phyloP scores from a whole-genome alignment of 768 basidiomycete genomes.

The Tulasnella sp. region DNA sequence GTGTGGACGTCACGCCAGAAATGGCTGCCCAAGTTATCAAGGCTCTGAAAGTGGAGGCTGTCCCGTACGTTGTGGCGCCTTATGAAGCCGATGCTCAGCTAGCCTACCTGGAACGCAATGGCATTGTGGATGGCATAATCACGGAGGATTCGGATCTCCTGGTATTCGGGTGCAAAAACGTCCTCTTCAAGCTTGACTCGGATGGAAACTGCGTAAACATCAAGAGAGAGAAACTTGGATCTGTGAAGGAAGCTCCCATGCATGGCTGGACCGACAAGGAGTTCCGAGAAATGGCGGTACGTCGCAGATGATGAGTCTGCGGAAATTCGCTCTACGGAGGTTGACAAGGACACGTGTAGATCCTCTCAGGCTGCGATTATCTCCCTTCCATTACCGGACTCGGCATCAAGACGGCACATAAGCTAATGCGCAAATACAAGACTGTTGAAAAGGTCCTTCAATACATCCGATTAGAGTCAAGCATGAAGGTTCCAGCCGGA shows the following conservation, averaged over 20 bases:
- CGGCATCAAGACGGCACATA: slow-evolving; percentile 88
- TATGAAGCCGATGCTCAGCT: slow-evolving; percentile 99
- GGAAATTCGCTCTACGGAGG: not conserved
- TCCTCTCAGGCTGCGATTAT: slow-evolving; percentile 89
- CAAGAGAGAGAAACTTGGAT: slow-evolving; percentile 32
- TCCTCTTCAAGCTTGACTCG: slow-evolving; percentile 86
- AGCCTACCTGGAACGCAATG: slow-evolving; percentile 76
- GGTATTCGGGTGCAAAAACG: slow-evolving; percentile 89
- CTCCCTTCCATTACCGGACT: slow-evolving; percentile 84
- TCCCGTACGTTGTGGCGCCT: slow-evolving; percentile 87
- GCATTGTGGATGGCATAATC: slow-evolving; percentile 81
- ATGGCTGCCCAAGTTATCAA: slow-evolving; percentile 98
- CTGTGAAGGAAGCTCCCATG: slow-evolving; percentile 59
- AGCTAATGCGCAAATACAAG: slow-evolving; percentile 72
- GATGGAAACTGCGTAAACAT: slow-evolving; percentile 38
- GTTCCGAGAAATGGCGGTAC: slow-evolving; percentile 79
- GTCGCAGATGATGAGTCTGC: slow-evolving; percentile 18
- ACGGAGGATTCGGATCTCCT: slow-evolving; percentile 98
- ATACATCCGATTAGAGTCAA: slow-evolving; percentile 70
- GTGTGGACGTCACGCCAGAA: slow-evolving; percentile 89
- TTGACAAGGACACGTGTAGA: slow-evolving; percentile 29
- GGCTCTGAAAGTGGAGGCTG: slow-evolving; percentile 72
- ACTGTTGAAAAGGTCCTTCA: slow-evolving; percentile 77
- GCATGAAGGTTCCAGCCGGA: slow-evolving; percentile 64
- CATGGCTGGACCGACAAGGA: slow-evolving; percentile 83